Evolutionary conservation across 2,329 filamentous ascomycete species (phyloP), one percentile per base, ranked within the genome.

Genomic region (Nothomitra cinnamomea): DNA sequence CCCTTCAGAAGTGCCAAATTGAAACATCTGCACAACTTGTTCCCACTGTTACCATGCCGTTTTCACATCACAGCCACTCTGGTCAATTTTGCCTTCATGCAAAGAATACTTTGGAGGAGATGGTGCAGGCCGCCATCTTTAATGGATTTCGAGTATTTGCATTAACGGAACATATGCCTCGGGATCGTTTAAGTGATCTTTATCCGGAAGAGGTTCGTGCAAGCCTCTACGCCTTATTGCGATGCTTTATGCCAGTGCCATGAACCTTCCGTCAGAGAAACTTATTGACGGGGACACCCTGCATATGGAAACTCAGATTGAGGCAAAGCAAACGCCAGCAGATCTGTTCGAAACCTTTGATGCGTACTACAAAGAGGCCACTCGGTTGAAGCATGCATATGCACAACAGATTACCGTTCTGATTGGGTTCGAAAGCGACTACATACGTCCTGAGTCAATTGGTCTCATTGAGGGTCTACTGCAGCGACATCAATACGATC

Each of bases 81-180:
- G 92, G 92, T 58, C 87, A 98, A 66, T 98, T 98, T 72, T 98
- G 92, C 71, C 82, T 82, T 8, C 92, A 98, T 71, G 92, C 92
- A 51, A 80, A 83, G 64, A 80, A 94, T 65, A 76, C 80, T 19
- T 77, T 98, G 8, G 90, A 96, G 66, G 82, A 87, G 59, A 79
- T 96, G 50, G 73, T 96, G 60, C 77, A 82, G 63, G 77, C 81
- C 12, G 90, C 90, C 58, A 87, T 96, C 60, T 68, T 74, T 49
- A 75, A 83, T 57, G 82, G 84, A 43, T 92, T 94, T 76, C 79
- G 80, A 57, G 84, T 84, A 19, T 88, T 95, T 64, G 87, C 84
- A 21, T 69, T 98, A 55, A 95, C 89, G 1, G 92, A 98, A 69
- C 92, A 98, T 68, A 96, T 98, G 80, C 88, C 90, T 6, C 83